A percentile compares a stretch with the other conserved stretches of the same genome.
Evolutionary conservation across 2,329 filamentous ascomycete genomes (phyloP).

Genomic region (Cephalotrichum gorgonifer): DNA sequence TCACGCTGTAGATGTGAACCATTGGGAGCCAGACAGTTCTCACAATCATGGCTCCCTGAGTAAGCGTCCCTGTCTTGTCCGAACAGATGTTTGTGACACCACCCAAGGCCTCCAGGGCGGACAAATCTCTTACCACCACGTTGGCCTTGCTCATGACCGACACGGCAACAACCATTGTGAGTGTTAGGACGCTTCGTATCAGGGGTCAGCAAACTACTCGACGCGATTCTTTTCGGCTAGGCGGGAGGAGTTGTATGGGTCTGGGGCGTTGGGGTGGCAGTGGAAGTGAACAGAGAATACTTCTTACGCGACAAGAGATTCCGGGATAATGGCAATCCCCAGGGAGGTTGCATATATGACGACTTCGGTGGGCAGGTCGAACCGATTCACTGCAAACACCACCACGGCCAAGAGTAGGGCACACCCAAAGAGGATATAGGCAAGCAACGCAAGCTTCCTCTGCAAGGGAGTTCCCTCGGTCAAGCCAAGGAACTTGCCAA

Average conservation of each 20-base stretch:
- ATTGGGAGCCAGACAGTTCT: constrained; percentile 55
- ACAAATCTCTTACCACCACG: constrained; percentile 55
- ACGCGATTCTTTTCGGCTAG: too few relatives aligned
- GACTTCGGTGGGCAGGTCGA: constrained; percentile 38
- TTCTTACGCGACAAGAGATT: constrained; percentile 51
- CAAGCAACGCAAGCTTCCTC: constrained; percentile 66
- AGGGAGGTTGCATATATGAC: constrained; percentile 48
- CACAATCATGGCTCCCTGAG: constrained; percentile 60
- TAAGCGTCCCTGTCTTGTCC: constrained; percentile 63
- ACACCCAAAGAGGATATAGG: constrained; percentile 64
- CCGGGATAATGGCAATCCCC: constrained; percentile 52
- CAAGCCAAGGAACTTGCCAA: constrained; percentile 49
- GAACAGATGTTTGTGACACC: constrained; percentile 65
- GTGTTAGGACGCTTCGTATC: constrained; percentile 46
- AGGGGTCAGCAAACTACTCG: not conserved
- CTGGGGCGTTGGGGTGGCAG: not conserved
- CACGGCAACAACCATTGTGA: constrained; percentile 58
- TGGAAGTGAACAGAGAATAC: not conserved
- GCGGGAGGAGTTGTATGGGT: not conserved
- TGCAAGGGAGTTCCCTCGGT: constrained; percentile 67
- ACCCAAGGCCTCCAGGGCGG: constrained; percentile 58
- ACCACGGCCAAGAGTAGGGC: constrained; percentile 49
- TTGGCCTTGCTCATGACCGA: constrained; percentile 55
- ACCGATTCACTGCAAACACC: constrained; percentile 47
- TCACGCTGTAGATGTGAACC: constrained; percentile 47